These are phyloP conservation scores for Karstenula rhodostoma DNA, from an alignment of 2,329 filamentous ascomycete species.

Conservation along the genomic window DNA sequence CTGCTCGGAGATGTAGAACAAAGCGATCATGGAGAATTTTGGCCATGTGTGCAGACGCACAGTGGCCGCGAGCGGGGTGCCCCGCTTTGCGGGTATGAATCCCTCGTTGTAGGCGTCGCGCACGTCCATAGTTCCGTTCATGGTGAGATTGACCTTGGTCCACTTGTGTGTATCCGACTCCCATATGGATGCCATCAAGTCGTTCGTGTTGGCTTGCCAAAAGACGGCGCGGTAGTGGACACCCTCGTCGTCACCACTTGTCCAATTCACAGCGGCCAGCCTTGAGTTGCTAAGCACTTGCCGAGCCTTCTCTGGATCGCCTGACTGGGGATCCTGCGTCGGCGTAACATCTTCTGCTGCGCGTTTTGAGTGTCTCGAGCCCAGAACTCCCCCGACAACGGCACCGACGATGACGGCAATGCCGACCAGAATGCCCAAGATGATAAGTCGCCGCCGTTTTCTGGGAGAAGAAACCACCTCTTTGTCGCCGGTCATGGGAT, in stretches of 20 bases:
- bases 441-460: not conserved
- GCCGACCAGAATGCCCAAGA: not conserved
- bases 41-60: not conserved
- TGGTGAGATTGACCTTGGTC: not conserved
- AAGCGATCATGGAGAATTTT: not conserved
- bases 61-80: not conserved
- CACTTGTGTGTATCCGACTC: not conserved
- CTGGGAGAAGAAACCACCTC: not conserved
- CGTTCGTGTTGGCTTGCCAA: not conserved
- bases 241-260: not conserved
- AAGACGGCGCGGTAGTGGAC: constrained; percentile 1
- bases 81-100: not conserved
- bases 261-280: not conserved
- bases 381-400: not conserved
- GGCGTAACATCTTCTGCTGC: not conserved
- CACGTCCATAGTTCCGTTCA: not conserved
- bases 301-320: not conserved
- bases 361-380: not conserved
- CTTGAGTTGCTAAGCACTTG: not conserved
- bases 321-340: not conserved
- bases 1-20: not conserved
- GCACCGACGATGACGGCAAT: not conserved
- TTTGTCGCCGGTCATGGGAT: not conserved
- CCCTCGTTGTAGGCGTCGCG: not conserved
- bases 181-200: constrained; percentile 4